phyloP scores from a whole-genome alignment of 371 early-diverging fungal species.

The Umbelopsis sp. region DNA sequence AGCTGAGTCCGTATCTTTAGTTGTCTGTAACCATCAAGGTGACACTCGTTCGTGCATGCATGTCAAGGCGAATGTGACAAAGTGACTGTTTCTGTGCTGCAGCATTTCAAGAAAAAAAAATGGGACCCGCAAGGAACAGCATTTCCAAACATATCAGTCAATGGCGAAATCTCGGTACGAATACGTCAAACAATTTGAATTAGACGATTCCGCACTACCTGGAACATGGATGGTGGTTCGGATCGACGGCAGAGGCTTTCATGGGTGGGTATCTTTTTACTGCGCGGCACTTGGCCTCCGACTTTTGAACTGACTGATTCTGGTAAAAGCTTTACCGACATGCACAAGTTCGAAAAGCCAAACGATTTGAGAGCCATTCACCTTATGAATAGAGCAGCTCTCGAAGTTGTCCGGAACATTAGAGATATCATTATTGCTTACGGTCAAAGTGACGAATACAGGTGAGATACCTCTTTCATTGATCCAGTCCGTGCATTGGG shows the following conservation, averaged over 20 bases:
- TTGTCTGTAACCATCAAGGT: no score
- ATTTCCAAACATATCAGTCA: background rate
- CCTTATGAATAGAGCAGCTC: conserved; percentile 87
- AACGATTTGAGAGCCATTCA: conserved; percentile 86
- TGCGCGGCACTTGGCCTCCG: background rate
- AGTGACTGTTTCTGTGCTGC: background rate
- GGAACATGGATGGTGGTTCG: conserved; percentile 91
- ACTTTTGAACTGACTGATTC: background rate
- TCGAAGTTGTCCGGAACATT: conserved; percentile 76
- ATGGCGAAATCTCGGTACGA: conserved; percentile 94
- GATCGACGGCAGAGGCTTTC: conserved; percentile 94
- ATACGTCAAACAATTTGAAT: conserved; percentile 92
- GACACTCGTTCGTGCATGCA: no score
- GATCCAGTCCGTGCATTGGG: background rate
- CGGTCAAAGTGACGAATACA: conserved; percentile 95
- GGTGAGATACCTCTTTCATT: conserved; percentile 38
- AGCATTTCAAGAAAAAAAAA: background rate
- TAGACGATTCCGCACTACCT: conserved; percentile 72
- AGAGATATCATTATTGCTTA: conserved; percentile 87
- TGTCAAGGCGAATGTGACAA: no score
- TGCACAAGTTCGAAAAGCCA: conserved; percentile 88
- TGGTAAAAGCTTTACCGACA: conserved; percentile 71
- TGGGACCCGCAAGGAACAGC: background rate
- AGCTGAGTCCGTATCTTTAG: no score
- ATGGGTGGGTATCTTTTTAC: conserved; percentile 53